phyloP scores from a whole-genome alignment of 2,329 filamentous ascomycete genomes.

The Coniochaeta sp. region DNA sequence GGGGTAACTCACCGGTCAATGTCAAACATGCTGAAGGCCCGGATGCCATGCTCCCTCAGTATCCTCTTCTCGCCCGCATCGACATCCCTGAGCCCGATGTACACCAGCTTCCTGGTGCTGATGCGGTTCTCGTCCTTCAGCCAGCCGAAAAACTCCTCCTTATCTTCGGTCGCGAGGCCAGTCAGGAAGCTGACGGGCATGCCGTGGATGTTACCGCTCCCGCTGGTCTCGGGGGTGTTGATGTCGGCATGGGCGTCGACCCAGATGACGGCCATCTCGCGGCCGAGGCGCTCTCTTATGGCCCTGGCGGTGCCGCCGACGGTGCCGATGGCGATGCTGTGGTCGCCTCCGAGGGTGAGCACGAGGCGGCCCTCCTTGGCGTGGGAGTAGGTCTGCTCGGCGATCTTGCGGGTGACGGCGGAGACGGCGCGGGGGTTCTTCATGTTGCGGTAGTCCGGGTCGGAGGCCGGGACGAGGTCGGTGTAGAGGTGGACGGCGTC shows the following conservation, averaged over 20 bases:
- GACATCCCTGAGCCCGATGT: constrained; percentile 91
- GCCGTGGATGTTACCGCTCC: constrained; percentile 90
- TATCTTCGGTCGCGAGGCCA: constrained; percentile 69
- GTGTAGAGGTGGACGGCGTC: constrained; percentile 73
- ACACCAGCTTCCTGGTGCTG: constrained; percentile 80
- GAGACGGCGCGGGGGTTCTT: constrained; percentile 86
- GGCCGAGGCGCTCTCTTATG: constrained; percentile 69
- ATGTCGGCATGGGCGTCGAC: constrained; percentile 98
- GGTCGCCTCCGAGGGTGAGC: constrained; percentile 89
- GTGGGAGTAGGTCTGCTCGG: constrained; percentile 80
- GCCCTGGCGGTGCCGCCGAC: constrained; percentile 83
- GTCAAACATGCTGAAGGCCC: constrained; percentile 98
- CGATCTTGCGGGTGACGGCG: constrained; percentile 73
- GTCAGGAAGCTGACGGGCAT: constrained; percentile 95
- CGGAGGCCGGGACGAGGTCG: constrained; percentile 60
- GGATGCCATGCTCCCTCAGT: constrained; percentile 79
- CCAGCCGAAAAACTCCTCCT: constrained; percentile 85
- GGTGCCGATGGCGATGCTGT: constrained; percentile 92
- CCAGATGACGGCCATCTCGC: constrained; percentile 94
- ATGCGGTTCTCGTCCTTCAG: constrained; percentile 62
- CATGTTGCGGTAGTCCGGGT: constrained; percentile 84
- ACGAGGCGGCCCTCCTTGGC: constrained; percentile 78
- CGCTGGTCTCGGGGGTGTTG: constrained; percentile 87
- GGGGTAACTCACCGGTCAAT: constrained; percentile 65
- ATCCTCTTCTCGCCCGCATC: constrained; percentile 92